Percentiles rank a stretch among this genome's conserved stretches.
Evolutionary conservation across 192 early-diverging fungal genomes (phyloP).

Genomic region (Endogone sp.): DNA sequence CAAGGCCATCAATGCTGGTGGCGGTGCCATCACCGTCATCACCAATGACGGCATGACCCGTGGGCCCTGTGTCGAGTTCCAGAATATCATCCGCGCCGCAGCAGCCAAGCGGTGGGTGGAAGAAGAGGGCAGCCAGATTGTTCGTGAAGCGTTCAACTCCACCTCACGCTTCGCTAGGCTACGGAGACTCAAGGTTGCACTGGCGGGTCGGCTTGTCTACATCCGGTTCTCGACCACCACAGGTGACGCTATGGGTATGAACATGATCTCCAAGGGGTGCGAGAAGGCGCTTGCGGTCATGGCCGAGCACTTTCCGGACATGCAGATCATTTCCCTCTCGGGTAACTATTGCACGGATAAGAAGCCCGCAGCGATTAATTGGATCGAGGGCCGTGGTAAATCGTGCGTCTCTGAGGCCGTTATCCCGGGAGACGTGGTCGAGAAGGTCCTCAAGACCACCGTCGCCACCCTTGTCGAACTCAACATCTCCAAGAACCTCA

Average conservation of each 20-base stretch:
- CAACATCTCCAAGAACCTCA: slow-evolving; percentile 86
- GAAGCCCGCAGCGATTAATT: slow-evolving; percentile 95
- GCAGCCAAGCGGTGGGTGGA: slow-evolving; percentile 76
- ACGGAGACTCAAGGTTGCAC: slow-evolving; percentile 71
- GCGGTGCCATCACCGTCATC: slow-evolving; percentile 78
- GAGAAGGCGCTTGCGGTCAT: slow-evolving; percentile 75
- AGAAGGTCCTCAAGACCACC: slow-evolving; percentile 82
- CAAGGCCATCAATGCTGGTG: slow-evolving; percentile 87
- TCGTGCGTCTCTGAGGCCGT: slow-evolving; percentile 85
- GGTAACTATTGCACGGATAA: slow-evolving; percentile 98
- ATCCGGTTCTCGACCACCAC: slow-evolving; percentile 89
- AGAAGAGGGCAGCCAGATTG: slow-evolving; percentile 47
- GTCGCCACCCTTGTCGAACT: slow-evolving; percentile 72
- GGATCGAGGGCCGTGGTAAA: slow-evolving; percentile 96
- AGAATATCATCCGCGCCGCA: slow-evolving; percentile 57
- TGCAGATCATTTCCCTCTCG: slow-evolving; percentile 76
- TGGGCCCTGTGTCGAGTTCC: slow-evolving; percentile 89
- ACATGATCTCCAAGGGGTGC: slow-evolving; percentile 96
- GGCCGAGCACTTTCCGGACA: slow-evolving; percentile 58
- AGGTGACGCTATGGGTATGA: slow-evolving; percentile 98
- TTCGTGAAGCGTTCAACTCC: slow-evolving; percentile 79
- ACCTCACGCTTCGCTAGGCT: slow-evolving; percentile 89
- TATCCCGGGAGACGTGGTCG: slow-evolving; percentile 75
- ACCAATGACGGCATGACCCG: slow-evolving; percentile 88
- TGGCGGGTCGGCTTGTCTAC: slow-evolving; percentile 80